Evolutionary conservation across 495 filamentous ascomycete species (phyloP).

Genomic region (Hypoxylon lienhwacheense): DNA sequence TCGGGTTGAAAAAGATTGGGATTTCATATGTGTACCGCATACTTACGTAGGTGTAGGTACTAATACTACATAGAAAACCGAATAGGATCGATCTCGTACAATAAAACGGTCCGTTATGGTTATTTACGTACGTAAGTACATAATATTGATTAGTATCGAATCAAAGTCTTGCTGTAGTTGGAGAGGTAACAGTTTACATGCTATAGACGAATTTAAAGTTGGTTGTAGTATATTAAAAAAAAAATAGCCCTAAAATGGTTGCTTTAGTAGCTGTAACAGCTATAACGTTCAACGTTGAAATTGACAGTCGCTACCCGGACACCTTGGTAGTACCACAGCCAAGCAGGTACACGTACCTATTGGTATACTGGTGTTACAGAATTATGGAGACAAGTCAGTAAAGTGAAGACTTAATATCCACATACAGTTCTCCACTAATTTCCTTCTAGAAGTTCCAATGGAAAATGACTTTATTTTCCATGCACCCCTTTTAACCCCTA

Average conservation of each 20-base stretch:
- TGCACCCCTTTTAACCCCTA: constrained; percentile 27
- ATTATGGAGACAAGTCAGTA: constrained; percentile 13
- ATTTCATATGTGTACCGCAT: background rate
- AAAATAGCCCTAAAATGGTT: no score
- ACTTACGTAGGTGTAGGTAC: no score
- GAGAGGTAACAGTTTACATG: no score
- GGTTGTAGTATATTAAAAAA: no score
- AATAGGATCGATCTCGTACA: no score
- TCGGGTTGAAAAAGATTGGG: background rate
- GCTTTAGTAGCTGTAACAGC: no score
- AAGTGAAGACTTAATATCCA: background rate
- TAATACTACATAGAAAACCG: no score
- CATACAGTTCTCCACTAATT: constrained; percentile 13
- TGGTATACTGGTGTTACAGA: constrained; percentile 21
- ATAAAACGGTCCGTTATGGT: no score
- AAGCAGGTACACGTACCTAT: constrained; percentile 18
- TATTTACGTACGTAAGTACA: no score
- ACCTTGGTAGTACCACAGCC: constrained; percentile 1
- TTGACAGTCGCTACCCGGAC: background rate
- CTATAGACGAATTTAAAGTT: no score
- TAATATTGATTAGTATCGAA: no score
- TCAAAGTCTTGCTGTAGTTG: no score
- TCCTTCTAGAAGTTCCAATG: constrained; percentile 33
- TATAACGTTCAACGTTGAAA: background rate
- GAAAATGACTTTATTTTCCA: constrained; percentile 23